Base-by-base conservation (phyloP, 2,329 filamentous ascomycete genomes). In the Bisporella sp. region DNA sequence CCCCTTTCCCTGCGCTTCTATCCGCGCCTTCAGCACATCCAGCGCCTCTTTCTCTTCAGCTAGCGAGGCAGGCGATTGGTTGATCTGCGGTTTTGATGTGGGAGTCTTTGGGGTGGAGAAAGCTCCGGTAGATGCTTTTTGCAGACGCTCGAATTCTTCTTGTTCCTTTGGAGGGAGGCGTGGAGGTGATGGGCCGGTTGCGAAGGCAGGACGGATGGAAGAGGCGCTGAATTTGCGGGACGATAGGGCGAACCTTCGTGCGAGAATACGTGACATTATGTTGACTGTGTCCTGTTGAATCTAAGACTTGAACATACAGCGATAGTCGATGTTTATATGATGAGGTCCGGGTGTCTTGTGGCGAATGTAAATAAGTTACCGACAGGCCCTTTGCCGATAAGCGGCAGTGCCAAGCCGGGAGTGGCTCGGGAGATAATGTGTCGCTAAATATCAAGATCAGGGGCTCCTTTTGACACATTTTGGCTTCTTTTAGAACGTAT, bases 131-230 rank as follows among this genome's bases (percentile, higher is more conserved):
- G 73, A 95, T 65, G 77, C 75, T 59, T 81, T 81, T 66, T 96
- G 90, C 4, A 97, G 84, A 41, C 83, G 78, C 70, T 96, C 91
- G 67, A 93, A 96, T 57, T 95, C 81, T 66, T 90, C 88, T 73
- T 96, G 91, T 60, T 96, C 85, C 68, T 88, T 83, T 62, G 89
- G 83, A 5, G 92, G 89, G 8, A 97, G 87, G 45, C 89, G 87
- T 0, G 89, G 91, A 12, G 93, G 93, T 6, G 88, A 71, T 29
- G 92, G 88, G 9, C 74, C 73, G 13, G 72, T 63, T 49, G 70
- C 66, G 69, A 77, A 79, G 58, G 63, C 57, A 56, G 63, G 59
- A 57, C 59, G 63, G 44, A 43, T 41, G 37, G 50, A 45, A 8
- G 60, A 55, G n/a, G 57, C 51, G 6, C 59, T 54, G 49, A 60